Evolutionary conservation across 2,329 filamentous ascomycete genomes (phyloP).

Genomic region (Grosmannia clavigera): DNA sequence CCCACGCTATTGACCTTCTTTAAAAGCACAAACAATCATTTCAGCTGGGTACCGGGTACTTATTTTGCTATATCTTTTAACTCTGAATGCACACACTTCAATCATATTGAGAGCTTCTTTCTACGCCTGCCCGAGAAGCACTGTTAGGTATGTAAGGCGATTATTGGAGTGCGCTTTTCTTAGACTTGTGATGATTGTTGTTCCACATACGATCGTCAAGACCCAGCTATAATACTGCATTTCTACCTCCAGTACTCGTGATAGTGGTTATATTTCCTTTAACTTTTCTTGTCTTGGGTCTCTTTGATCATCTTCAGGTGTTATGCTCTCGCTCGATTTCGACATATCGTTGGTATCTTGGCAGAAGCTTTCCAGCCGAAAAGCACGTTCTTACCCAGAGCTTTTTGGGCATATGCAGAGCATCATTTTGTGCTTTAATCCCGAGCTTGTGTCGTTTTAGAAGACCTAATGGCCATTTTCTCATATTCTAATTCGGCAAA

Average conservation of each 20-base stretch:
- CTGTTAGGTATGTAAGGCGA: background rate
- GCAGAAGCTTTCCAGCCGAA: background rate
- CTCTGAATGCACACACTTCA: background rate
- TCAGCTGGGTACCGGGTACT: background rate
- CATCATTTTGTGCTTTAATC: background rate
- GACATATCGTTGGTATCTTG: background rate
- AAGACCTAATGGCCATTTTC: background rate
- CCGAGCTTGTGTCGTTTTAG: background rate
- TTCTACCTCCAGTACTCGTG: background rate
- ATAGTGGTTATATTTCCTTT: no score
- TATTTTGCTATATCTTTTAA: background rate
- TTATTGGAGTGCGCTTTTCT: background rate
- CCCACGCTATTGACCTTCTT: background rate
- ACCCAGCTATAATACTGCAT: background rate
- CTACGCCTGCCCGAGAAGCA: background rate
- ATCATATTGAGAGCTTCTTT: background rate
- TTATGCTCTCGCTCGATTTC: no score
- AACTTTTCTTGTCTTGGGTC: no score
- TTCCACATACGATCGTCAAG: background rate
- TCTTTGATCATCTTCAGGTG: no score
- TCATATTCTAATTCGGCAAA: background rate
- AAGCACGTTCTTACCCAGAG: background rate
- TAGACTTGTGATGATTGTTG: background rate
- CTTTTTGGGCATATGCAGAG: background rate
- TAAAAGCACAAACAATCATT: background rate